Conservation (phyloP, 805 yeast species). For the Saccharomycopsis synnaedendra region DNA sequence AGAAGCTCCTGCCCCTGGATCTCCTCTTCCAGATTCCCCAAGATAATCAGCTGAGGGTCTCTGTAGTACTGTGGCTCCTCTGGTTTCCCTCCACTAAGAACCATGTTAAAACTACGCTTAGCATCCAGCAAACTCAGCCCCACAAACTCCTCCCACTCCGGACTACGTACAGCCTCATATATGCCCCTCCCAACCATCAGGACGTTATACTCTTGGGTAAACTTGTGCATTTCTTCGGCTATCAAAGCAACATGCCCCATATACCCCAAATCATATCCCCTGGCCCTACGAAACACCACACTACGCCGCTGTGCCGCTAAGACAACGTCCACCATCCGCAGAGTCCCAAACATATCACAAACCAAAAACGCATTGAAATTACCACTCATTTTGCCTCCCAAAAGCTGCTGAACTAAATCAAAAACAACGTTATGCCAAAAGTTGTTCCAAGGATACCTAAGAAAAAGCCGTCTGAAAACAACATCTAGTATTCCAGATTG, state of each 20-base stretch:
- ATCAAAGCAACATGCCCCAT: slow-evolving; percentile 60
- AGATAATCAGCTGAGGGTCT: slow-evolving; percentile 11
- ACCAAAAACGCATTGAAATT: slow-evolving; percentile 76
- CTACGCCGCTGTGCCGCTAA: slow-evolving; percentile 9
- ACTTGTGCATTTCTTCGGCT: slow-evolving; percentile 15
- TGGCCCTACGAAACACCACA: slow-evolving; percentile 1
- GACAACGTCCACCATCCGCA: slow-evolving; percentile 8
- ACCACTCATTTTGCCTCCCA: slow-evolving; percentile 77
- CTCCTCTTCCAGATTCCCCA: slow-evolving; percentile 10
- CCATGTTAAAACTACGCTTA: slow-evolving; percentile 6
- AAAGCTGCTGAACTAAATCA: slow-evolving; percentile 89
- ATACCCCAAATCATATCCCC: slow-evolving; percentile 42
- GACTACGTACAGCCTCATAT: not conserved
- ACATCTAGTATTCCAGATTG: slow-evolving; percentile 61
- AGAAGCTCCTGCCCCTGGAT: slow-evolving; percentile 12
- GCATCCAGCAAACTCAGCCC: slow-evolving; percentile 9
- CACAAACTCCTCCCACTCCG: slow-evolving; percentile 4
- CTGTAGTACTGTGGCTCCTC: not conserved
- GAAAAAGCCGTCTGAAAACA: slow-evolving; percentile 63
- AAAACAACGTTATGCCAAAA: slow-evolving; percentile 95
- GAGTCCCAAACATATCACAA: slow-evolving; percentile 31
- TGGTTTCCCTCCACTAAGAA: slow-evolving; percentile 10
- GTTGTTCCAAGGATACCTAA: slow-evolving; percentile 86
- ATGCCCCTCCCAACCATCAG: slow-evolving; percentile 5
- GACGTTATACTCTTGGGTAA: slow-evolving; percentile 4